Conservation (phyloP, 495 filamentous ascomycete genomes). For the Podospora pseudoanserina region DNA sequence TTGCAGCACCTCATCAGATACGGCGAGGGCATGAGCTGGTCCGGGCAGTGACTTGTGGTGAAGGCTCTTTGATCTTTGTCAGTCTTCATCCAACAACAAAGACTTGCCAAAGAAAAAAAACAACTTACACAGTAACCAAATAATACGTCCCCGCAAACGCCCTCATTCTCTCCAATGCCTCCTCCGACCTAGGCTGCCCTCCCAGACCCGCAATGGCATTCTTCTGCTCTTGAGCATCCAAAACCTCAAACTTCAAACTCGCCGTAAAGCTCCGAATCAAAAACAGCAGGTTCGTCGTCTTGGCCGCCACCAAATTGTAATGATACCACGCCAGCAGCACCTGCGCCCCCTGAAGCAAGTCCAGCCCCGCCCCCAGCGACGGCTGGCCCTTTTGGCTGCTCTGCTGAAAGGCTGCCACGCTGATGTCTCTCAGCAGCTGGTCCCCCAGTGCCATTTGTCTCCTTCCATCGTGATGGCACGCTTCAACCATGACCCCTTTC, state of each 20-base stretch:
- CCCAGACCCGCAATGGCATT: not conserved
- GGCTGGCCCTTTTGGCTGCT: not conserved
- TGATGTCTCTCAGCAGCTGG: constrained; percentile 27
- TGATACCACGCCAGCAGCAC: constrained; percentile 32
- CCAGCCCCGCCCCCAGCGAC: constrained; percentile 21
- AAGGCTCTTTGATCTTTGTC: constrained; percentile 20
- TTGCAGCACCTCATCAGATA: constrained; percentile 26
- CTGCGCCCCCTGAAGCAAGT: constrained; percentile 32
- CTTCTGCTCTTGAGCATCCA: constrained; percentile 8
- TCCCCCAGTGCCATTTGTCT: constrained; percentile 26
- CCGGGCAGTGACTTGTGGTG: constrained; percentile 33
- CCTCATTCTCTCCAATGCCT: constrained; percentile 28
- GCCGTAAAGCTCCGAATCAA: constrained; percentile 28
- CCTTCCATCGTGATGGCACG: constrained; percentile 27
- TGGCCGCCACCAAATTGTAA: constrained; percentile 29
- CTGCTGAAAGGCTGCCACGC: constrained; percentile 19
- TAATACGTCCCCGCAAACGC: constrained; percentile 35
- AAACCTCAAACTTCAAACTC: constrained; percentile 16
- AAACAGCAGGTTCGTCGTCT: constrained; percentile 34
- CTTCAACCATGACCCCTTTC: constrained; percentile 34
- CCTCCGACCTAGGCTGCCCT: not conserved
- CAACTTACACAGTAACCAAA: constrained; percentile 29
- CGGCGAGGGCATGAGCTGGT: constrained; percentile 30
- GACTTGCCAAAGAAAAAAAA: not conserved
- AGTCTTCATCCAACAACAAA: not conserved